Evolutionary conservation across 2,329 filamentous ascomycete species (phyloP), one percentile per base, ranked within the genome.

Genomic region (Fonsecaea pugnacius): DNA sequence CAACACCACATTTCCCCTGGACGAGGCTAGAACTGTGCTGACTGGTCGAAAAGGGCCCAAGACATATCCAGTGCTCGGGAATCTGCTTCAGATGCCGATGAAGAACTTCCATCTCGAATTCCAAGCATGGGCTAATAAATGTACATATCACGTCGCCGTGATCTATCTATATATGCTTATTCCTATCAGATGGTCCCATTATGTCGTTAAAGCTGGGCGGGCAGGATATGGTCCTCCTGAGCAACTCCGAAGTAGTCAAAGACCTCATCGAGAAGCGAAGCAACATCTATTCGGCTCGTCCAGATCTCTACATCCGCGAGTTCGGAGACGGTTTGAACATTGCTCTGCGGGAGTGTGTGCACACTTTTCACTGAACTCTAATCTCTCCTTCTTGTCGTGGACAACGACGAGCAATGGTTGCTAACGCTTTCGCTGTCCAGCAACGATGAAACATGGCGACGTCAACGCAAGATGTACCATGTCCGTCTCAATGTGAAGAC

Each of bases 251-350:
- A 36, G 57, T 21, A 14, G 57, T 60, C 57, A 60, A 30, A 18
- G 57, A 60, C 36, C 57, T 60, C 33, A 33, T 51, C n/a, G 57
- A 60, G 43, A 60, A 60, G 57, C 38, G 35, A 38, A 52, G 57
- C 27, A 30, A 27, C 46, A 51, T 35, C 40, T 33, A 50, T 51
- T 60, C 57, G 7, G 40, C 27, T n/a, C 24, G 46, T n/a, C 21
- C 40, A 30, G 57, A 60, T 30, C 38, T 60, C 30, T 35, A 48
- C 7, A 14, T 60, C 3, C 57, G 57, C n/a, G 46, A 50, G 3
- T 60, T 51, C 40, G 57, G 57, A n/a, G n/a, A 60, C 24, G 30
- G 33, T 14, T 30, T 60, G 40, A 60, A 60, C 27, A 59, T 59
- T 36, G 38, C 27, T 54, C 18, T 51, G 8, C 46, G 46, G 7